Percentiles rank a stretch among this genome's conserved stretches.
phyloP scores from a whole-genome alignment of 495 filamentous ascomycete species.

The Aspergillus taichungensis region DNA sequence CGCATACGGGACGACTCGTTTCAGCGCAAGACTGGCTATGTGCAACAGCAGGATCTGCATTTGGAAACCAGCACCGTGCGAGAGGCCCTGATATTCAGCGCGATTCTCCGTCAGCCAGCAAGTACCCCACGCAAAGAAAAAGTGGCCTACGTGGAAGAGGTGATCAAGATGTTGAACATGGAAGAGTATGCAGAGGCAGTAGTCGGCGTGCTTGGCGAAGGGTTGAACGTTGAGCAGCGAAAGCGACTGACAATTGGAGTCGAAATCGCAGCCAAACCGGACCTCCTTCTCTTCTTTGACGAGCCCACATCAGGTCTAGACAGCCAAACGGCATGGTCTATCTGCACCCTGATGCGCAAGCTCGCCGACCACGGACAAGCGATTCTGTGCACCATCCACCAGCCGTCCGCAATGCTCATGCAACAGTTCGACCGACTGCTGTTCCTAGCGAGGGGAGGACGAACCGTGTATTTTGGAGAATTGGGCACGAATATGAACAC shows the following conservation, averaged over 20 bases:
- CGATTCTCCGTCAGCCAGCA: conserved; percentile 73
- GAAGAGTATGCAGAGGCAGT: conserved; percentile 78
- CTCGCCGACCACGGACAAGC: conserved; percentile 77
- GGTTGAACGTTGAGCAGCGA: conserved; percentile 83
- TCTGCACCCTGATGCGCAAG: conserved; percentile 69
- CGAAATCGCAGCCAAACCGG: conserved; percentile 77
- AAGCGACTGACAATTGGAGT: conserved; percentile 85
- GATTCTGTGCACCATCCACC: conserved; percentile 89
- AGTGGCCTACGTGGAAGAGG: conserved; percentile 78
- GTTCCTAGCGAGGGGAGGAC: conserved; percentile 70
- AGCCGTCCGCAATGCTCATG: conserved; percentile 84
- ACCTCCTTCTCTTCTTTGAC: conserved; percentile 78
- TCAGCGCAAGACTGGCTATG: conserved; percentile 87
- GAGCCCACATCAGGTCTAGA: conserved; percentile 83
- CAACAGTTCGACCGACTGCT: conserved; percentile 82
- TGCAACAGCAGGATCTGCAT: conserved; percentile 90
- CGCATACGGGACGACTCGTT: conserved; percentile 66
- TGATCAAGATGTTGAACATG: conserved; percentile 87
- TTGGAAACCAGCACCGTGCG: conserved; percentile 75
- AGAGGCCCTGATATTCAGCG: conserved; percentile 73
- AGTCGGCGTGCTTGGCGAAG: conserved; percentile 80
- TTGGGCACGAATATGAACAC: conserved; percentile 65
- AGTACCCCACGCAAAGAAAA: conserved; percentile 63
- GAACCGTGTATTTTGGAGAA: conserved; percentile 77
- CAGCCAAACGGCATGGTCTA: conserved; percentile 80